phyloP scores from a whole-genome alignment of 352 stramenopile species.

The Discostella stelligera region DNA sequence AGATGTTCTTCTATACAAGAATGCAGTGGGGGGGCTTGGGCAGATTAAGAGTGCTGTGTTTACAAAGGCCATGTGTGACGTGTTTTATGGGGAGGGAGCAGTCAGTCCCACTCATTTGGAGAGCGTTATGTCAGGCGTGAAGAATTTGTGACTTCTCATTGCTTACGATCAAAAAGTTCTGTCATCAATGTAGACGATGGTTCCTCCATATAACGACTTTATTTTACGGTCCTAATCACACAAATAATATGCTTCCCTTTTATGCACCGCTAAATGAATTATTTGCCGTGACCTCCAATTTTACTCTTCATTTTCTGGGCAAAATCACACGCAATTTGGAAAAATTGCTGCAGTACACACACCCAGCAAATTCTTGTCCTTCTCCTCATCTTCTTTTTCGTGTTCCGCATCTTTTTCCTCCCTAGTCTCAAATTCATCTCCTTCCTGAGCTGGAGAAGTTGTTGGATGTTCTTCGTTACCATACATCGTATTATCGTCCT shows the following conservation, averaged over 20 bases:
- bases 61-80: constrained; percentile 75
- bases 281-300: not conserved
- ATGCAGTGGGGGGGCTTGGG: constrained; percentile 69
- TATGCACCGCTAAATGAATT: not conserved
- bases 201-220: too few species aligned
- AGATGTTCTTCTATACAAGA: constrained; percentile 78
- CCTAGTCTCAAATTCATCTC: not conserved
- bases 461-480: not conserved
- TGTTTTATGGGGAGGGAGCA: constrained; percentile 76
- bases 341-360: not conserved
- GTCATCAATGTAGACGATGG: too few species aligned
- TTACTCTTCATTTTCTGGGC: not conserved
- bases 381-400: not conserved
- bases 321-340: not conserved
- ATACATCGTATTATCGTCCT: not conserved
- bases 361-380: not conserved
- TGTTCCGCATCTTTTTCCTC: not conserved
- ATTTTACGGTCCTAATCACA: not conserved
- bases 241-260: not conserved
- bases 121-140: constrained; percentile 67
- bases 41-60: constrained; percentile 72
- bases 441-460: not conserved
- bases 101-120: constrained; percentile 73
- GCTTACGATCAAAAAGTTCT: too few species aligned
- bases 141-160: too few species aligned